Conservation (phyloP, 2,329 filamentous ascomycete species). For the Venturia asperata region DNA sequence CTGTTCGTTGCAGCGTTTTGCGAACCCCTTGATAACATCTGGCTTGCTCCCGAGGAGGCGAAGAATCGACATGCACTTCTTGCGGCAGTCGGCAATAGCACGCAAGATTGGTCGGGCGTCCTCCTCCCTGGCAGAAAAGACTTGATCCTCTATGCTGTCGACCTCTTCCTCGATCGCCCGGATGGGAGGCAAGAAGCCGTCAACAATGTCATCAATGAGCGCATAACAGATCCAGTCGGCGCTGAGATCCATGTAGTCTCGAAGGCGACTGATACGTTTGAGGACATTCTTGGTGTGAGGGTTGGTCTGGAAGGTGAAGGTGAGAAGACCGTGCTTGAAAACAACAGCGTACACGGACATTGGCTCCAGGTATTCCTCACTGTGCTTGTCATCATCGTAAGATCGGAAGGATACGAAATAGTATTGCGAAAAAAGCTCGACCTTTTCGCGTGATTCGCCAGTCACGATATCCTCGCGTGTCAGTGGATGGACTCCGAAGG, state of each 20-base stretch:
- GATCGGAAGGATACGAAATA: conserved; percentile 98
- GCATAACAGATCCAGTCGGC: conserved; percentile 99
- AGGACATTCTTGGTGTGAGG: conserved; percentile 82
- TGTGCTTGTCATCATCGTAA: conserved; percentile 74
- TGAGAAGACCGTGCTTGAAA: conserved; percentile 88
- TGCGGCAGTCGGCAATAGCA: conserved; percentile 81
- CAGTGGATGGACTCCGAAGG: conserved; percentile 90
- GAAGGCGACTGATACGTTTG: conserved; percentile 82
- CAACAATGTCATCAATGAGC: conserved; percentile 96
- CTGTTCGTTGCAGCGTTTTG: conserved; percentile 97
- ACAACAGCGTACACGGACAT: conserved; percentile 97
- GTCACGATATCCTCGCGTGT: conserved; percentile 95
- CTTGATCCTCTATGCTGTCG: conserved; percentile 88
- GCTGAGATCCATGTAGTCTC: conserved; percentile 89
- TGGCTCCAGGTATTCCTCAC: conserved; percentile 79
- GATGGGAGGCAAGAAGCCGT: conserved; percentile 87
- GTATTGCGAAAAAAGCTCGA: conserved; percentile 93
- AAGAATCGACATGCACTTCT: conserved; percentile 90
- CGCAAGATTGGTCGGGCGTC: conserved; percentile 83
- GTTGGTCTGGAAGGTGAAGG: conserved; percentile 87
- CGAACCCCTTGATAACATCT: conserved; percentile 96
- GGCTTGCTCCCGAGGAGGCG: conserved; percentile 92
- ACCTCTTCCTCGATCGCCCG: conserved; percentile 79
- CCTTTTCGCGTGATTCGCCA: conserved; percentile 95
- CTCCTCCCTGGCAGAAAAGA: conserved; percentile 84